Percentiles rank a stretch among this genome's conserved stretches.
phyloP scores from a whole-genome alignment of 179 eudicot genomes.

The Camellia oleifera region DNA sequence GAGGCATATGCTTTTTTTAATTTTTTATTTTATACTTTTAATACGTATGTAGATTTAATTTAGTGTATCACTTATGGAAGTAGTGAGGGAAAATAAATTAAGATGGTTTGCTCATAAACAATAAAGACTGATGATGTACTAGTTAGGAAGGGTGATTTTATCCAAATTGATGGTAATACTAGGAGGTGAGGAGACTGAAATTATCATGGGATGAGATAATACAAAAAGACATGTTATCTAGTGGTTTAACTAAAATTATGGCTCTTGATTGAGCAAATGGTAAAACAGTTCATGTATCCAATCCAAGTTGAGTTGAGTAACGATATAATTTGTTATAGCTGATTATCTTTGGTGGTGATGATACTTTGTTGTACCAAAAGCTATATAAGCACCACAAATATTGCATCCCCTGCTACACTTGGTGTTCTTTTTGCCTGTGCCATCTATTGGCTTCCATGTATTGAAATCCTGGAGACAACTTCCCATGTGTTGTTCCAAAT shows the following conservation, averaged over 20 bases:
- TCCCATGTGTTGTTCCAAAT: background rate
- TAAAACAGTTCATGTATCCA: background rate
- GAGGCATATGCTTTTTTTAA: background rate
- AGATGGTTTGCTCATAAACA: background rate
- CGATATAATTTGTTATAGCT: background rate
- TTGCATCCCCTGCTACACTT: background rate
- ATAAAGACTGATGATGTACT: background rate
- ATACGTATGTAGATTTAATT: background rate
- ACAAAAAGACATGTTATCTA: background rate
- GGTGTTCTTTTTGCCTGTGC: background rate
- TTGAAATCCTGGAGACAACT: background rate
- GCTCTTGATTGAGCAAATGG: background rate
- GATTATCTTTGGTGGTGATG: background rate
- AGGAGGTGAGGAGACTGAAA: background rate
- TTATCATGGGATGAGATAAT: background rate
- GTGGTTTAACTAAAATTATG: background rate
- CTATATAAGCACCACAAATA: background rate
- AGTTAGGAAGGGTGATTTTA: background rate
- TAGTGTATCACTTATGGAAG: background rate
- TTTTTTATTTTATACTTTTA: too few relatives aligned
- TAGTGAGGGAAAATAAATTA: background rate
- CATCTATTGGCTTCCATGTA: background rate
- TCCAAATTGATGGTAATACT: background rate
- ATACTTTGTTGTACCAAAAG: background rate
- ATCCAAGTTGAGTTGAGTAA: background rate